A percentile compares a stretch with the other conserved stretches of the same genome.
These are phyloP conservation scores for Sideroxylon spinosum DNA, from an alignment of 179 eudicot genomes.

Conservation along the genomic window DNA sequence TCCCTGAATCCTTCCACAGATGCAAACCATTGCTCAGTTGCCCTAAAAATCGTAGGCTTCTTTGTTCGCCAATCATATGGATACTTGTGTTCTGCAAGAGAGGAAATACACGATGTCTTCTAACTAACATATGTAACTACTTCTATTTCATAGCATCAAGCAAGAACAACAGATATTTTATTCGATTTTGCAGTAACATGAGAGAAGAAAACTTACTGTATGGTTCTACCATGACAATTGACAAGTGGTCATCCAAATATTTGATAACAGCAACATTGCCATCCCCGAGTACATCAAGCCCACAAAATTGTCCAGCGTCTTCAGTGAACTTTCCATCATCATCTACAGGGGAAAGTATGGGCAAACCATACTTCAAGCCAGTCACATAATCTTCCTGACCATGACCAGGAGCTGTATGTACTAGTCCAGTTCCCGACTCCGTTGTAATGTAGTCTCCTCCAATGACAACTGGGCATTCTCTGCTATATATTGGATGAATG, in stretches of 20 bases:
- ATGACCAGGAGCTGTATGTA: conserved; percentile 99
- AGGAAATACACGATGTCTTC: conserved; percentile 5
- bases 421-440: conserved; percentile 97
- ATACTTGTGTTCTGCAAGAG: conserved; percentile 72
- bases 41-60: conserved; percentile 95
- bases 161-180: neutral
- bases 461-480: conserved; percentile 86
- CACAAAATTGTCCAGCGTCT: conserved; percentile 88
- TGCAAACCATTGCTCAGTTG: conserved; percentile 99
- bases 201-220: conserved; percentile 53
- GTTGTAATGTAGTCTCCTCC: conserved; percentile 99
- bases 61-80: conserved; percentile 99
- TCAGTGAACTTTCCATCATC: conserved; percentile 90
- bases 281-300: conserved; percentile 82
- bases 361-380: conserved; percentile 87
- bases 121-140: conserved; percentile 1
- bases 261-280: conserved; percentile 83
- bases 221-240: conserved; percentile 82
- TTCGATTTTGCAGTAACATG: neutral
- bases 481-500: conserved; percentile 68
- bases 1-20: conserved; percentile 95
- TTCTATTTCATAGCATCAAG: neutral
- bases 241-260: conserved; percentile 61
- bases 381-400: conserved; percentile 96
- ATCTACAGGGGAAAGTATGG: conserved; percentile 83